phyloP scores from a whole-genome alignment of 176 grass and related monocot genomes.

The Carex parvula region DNA sequence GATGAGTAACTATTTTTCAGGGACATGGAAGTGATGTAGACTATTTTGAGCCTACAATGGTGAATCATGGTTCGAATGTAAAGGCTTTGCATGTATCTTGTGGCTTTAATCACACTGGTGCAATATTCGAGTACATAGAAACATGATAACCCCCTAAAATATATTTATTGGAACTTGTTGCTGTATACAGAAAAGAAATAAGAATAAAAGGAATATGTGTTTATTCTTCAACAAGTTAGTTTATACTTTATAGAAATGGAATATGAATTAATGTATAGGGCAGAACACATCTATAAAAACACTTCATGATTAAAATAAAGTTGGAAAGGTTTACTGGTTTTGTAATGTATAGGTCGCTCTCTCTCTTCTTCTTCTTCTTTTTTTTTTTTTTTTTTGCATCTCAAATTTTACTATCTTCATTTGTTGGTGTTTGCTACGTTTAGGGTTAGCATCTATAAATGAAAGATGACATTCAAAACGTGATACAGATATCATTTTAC shows the following conservation, averaged over 20 bases:
- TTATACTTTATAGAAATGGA: not conserved
- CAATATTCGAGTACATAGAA: constrained; percentile 53
- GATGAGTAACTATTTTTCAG: constrained; percentile 28
- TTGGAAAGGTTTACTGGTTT: not conserved
- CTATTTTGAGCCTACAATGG: constrained; percentile 65
- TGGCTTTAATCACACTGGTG: constrained; percentile 93
- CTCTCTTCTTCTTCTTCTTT: too few species aligned
- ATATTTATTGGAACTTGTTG: not conserved
- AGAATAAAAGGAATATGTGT: not conserved
- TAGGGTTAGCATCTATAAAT: not conserved
- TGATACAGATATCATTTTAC: not conserved
- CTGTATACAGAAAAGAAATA: constrained; percentile 4
- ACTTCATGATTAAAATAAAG: constrained; percentile 5
- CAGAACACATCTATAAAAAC: not conserved
- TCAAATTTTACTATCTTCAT: not conserved
- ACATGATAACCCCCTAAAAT: constrained; percentile 20
- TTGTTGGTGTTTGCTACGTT: not conserved
- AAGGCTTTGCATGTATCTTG: constrained; percentile 76
- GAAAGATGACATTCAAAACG: too few species aligned
- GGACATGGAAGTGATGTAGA: constrained; percentile 80
- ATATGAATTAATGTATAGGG: not conserved
- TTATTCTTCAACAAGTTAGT: constrained; percentile 2
- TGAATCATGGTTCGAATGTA: constrained; percentile 40
- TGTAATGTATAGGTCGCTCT: not conserved
- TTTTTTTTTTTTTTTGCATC: not conserved